Base-by-base conservation (phyloP, 2,329 filamentous ascomycete genomes). In the Trichoderma atrobrunneum region DNA sequence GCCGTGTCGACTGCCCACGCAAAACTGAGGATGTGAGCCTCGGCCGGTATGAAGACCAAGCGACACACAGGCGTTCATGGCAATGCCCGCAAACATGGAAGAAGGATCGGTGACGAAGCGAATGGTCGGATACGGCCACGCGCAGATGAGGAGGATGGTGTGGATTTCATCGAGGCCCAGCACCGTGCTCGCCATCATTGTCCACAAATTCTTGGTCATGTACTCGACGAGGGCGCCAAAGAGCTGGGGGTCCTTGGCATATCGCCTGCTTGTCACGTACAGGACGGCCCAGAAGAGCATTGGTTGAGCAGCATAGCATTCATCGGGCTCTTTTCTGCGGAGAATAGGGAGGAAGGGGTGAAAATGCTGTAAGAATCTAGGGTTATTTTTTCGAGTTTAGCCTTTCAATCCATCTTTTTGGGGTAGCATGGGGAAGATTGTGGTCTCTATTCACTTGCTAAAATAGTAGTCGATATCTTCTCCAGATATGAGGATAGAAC, bases 391-490 rank as follows among this genome's bases (percentile, higher is more conserved):
- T 74, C 16, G 16, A 70, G 28, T 18, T 57, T 18, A 16, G 56
- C 18, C 12, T 14, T 57, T 7, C 18, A 43, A 3, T 18, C 36
- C 12, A 11, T 26, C 11, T 18, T 56, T 24, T 24, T 26, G 1
- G 1, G 21, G 3, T 28, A 26, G 8, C 10, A 3, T 5, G n/a
- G 28, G 18, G 39, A 11, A 28, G 14, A 26, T 26, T 12, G 30
- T 11, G 5, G 16, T 12, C 16, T 30, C 7, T 8, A 73, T 79
- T 71, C 74, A 86, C 84, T 85, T 86, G 72, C 85, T 82, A 77
- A 88, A 89, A 74, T 89, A 89, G 76, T 84, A 87, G 70, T 87
- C 84, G 68, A 89, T 85, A 57, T 89, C 87, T 56, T 86, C 84
- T 0, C 85, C 85, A 0, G 86, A 82, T 62, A 89, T 84, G 1